These are phyloP conservation scores for Talaromyces sp. DNA, from an alignment of 2,329 filamentous ascomycete genomes.

Conservation along the genomic window DNA sequence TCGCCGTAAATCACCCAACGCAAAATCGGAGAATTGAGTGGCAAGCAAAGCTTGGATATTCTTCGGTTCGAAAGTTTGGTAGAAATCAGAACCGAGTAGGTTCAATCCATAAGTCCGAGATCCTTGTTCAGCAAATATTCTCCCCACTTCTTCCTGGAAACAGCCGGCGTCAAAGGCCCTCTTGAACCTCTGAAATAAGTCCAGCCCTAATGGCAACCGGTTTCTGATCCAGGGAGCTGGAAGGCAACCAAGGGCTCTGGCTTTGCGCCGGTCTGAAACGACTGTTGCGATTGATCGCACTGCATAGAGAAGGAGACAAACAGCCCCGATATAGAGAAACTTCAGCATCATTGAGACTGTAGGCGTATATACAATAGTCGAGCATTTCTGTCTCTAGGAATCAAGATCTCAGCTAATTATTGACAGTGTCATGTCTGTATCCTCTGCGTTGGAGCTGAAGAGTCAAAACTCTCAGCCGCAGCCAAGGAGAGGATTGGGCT, in stretches of 20 bases:
- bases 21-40: constrained; percentile 78
- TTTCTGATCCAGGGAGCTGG: constrained; percentile 1
- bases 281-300: background rate
- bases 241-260: constrained; percentile 7
- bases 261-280: background rate
- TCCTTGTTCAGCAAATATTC: constrained; percentile 9
- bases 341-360: background rate
- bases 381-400: background rate
- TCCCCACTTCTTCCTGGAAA: background rate
- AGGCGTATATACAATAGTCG: background rate
- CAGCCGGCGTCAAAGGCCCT: constrained; percentile 8
- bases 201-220: constrained; percentile 1
- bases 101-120: background rate
- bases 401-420: background rate
- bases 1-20: constrained; percentile 72
- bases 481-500: background rate
- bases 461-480: background rate
- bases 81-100: constrained; percentile 10
- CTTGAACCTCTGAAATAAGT: background rate
- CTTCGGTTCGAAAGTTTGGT: constrained; percentile 34
- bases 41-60: constrained; percentile 85
- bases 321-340: background rate
- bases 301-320: background rate
- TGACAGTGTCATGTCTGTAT: background rate
- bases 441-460: too few relatives aligned